phyloP scores from a whole-genome alignment of 169 alveolate genomes.

The Plasmodium berghei region DNA sequence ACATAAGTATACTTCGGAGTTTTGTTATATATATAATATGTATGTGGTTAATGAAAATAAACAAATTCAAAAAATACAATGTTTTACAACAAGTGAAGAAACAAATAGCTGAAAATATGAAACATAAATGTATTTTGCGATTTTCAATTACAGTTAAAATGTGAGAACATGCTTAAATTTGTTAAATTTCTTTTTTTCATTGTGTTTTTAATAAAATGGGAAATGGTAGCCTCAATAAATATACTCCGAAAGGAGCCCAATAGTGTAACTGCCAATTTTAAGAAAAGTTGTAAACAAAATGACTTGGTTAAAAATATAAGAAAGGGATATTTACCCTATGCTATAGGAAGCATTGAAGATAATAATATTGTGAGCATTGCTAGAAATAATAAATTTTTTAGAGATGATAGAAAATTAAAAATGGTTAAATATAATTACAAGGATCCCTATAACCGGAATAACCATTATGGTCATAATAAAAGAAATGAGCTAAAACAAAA shows the following conservation, averaged over 20 bases:
- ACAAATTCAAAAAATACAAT: background rate
- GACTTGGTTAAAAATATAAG: too few species aligned
- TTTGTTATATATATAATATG: background rate
- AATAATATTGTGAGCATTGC: too few species aligned
- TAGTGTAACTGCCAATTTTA: background rate
- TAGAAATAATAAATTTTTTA: too few species aligned
- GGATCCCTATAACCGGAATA: too few species aligned
- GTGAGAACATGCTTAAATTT: conserved; percentile 32
- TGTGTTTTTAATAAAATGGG: conserved; percentile 19
- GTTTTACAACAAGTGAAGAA: conserved; percentile 1
- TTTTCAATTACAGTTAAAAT: background rate
- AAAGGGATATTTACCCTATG: background rate
- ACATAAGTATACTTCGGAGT: background rate
- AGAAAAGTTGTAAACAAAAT: conserved; percentile 1
- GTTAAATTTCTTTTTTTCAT: conserved; percentile 1
- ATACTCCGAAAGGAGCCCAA: background rate
- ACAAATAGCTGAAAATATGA: too few species aligned
- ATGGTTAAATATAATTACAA: too few species aligned
- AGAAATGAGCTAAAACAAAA: conserved; percentile 13
- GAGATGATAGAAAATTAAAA: too few species aligned
- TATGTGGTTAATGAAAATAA: background rate
- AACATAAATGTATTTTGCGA: too few species aligned
- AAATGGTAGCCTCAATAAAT: conserved; percentile 3
- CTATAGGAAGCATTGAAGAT: too few species aligned
- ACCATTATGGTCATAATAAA: background rate